Evolutionary conservation across 2,329 filamentous ascomycete genomes (phyloP), one percentile per base, ranked within the genome.

Genomic region (Hysterium pulicare): DNA sequence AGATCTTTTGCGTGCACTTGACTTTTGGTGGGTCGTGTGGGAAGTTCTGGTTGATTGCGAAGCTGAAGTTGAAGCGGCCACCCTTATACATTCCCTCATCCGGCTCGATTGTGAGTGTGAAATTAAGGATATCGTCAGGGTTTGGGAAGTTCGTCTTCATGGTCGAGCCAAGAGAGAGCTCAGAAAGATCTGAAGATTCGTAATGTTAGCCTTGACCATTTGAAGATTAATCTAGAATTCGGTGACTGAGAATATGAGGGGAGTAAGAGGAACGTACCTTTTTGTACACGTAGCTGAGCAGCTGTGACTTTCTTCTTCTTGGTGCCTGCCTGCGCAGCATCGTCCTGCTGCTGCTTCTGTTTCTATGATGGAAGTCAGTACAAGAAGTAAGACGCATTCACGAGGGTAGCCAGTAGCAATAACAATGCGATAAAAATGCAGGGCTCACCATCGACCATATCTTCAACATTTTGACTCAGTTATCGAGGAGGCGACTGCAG

Each of bases 221-320:
- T 6, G 11, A 23, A 24, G 16, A 20, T n/a, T 9, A 34, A 19
- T 34, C 9, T 34, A 10, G 32, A 10, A 19, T 34, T 9, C 9
- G 17, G 11, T 16, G 32, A 8, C 31, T 19, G 26, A 39, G n/a
- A 26, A 38, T 24, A 33, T 40, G n/a, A n/a, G 38, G 10, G 13
- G 11, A 15, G 38, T 10, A 35, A 40, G 8, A 7, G 11, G 23
- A n/a, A 59, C 64, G 41, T 72, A 94, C 91, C 93, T 80, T 95
- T 95, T 71, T 97, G 93, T 48, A 96, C 90, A 47, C 93, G 86
- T 50, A 97, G 75, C 72, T 97, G 90, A 41, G 93, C 93, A 15
- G 93, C 89, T 17, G 93, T 97, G 53, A 98, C 90, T 77, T 96
- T 97, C 81, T 96, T 97, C 81, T 96, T 97, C 76, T 90, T 95